A percentile compares a stretch with the other conserved stretches of the same genome.
These are phyloP conservation scores for Simplicillium aogashimaense DNA, from an alignment of 2,329 filamentous ascomycete species.

Conservation along the genomic window DNA sequence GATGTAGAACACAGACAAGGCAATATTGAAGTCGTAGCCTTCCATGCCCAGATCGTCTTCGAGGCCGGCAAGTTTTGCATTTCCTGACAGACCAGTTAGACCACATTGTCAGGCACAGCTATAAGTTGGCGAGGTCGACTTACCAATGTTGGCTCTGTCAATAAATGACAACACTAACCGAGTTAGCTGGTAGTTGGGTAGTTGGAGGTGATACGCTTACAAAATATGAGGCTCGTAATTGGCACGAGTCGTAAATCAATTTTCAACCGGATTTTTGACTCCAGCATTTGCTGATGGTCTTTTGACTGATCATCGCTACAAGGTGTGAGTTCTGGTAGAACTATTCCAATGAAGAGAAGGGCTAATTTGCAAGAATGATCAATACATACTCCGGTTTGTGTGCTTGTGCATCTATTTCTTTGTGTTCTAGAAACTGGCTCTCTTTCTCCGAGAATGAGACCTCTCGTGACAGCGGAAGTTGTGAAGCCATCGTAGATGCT, in stretches of 20 bases:
- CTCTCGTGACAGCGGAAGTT: no score
- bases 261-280: conserved; percentile 34
- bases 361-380: no score
- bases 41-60: conserved; percentile 42
- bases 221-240: conserved; percentile 47
- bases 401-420: no score
- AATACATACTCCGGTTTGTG: no score
- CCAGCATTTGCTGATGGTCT: background rate
- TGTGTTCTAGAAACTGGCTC: no score
- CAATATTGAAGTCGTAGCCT: conserved; percentile 51
- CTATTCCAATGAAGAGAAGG: no score
- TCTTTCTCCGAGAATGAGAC: no score
- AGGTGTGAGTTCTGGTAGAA: no score
- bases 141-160: conserved; percentile 57
- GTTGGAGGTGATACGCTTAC: background rate
- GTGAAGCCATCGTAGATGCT: no score
- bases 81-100: conserved; percentile 26
- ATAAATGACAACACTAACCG: conserved; percentile 51
- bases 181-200: background rate
- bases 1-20: conserved; percentile 54
- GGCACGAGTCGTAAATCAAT: conserved; percentile 51
- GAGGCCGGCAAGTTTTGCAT: conserved; percentile 49
- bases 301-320: no score
- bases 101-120: background rate
- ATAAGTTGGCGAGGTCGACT: conserved; percentile 3